Evolutionary conservation across 2,329 filamentous ascomycete species (phyloP).

Genomic region (Elsinoe batatas): DNA sequence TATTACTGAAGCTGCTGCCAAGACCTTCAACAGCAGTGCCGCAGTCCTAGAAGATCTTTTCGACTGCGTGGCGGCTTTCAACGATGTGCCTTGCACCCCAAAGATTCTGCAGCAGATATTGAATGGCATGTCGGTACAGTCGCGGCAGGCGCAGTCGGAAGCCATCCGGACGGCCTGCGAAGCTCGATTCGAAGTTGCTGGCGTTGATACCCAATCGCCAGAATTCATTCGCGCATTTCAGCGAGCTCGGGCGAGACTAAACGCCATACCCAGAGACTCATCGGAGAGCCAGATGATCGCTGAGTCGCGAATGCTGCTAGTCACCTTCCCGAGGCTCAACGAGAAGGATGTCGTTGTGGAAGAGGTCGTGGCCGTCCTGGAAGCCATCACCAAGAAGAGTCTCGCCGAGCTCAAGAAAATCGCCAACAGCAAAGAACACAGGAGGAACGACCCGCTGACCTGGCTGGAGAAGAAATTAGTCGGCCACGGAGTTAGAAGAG

Average conservation of each 20-base stretch:
- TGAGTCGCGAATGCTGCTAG: constrained; percentile 19
- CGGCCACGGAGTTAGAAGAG: not conserved
- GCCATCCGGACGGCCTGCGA: constrained; percentile 57
- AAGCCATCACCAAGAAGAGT: constrained; percentile 31
- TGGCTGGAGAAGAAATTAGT: not conserved
- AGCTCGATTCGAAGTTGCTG: constrained; percentile 52
- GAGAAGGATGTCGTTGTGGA: constrained; percentile 40
- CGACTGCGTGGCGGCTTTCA: constrained; percentile 63
- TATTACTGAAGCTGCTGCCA: constrained; percentile 78
- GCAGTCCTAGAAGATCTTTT: constrained; percentile 68
- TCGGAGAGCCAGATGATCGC: constrained; percentile 32
- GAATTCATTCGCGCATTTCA: constrained; percentile 65
- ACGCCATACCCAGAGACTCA: constrained; percentile 29
- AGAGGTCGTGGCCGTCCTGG: constrained; percentile 44
- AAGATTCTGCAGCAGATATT: constrained; percentile 67
- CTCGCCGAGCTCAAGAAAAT: constrained; percentile 17
- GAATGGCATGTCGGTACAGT: constrained; percentile 44
- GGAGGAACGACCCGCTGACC: not conserved
- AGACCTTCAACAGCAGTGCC: constrained; percentile 57
- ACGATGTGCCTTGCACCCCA: constrained; percentile 51
- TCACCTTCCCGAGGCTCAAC: constrained; percentile 39
- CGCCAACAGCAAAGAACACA: not conserved
- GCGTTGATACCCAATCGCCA: constrained; percentile 51
- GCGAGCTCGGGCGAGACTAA: constrained; percentile 54
- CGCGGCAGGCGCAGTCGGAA: constrained; percentile 46